Conservation (phyloP, 257 asterid species). For the Petunia axillaris region DNA sequence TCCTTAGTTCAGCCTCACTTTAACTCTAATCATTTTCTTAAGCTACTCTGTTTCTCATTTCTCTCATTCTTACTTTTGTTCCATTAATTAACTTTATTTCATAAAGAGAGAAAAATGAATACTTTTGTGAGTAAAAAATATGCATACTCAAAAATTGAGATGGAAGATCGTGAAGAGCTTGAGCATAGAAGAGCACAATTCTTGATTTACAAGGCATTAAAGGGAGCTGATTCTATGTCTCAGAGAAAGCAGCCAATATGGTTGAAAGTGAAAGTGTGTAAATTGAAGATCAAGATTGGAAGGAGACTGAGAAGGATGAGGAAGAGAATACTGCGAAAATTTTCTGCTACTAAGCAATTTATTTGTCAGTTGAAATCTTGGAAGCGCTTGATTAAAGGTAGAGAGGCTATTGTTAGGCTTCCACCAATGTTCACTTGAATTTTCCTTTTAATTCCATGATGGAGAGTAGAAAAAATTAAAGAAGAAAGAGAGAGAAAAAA, state of each 20-base stretch:
- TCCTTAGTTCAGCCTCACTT: conserved; percentile 24
- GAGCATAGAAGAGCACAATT: conserved; percentile 67
- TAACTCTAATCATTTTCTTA: neutral
- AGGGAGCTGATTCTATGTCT: conserved; percentile 46
- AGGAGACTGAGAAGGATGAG: conserved; percentile 54
- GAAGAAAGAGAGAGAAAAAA: neutral
- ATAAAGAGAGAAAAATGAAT: conserved; percentile 33
- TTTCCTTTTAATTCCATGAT: neutral
- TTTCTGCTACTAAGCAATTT: conserved; percentile 50
- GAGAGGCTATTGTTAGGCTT: conserved; percentile 30
- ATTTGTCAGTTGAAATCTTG: conserved; percentile 49
- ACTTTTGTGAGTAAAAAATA: conserved; percentile 34
- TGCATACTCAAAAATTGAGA: conserved; percentile 56
- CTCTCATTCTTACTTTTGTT: neutral
- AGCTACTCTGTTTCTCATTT: neutral
- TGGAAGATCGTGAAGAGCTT: conserved; percentile 63
- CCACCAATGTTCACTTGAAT: conserved; percentile 26
- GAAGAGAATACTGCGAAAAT: conserved; percentile 45
- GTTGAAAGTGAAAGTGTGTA: conserved; percentile 61
- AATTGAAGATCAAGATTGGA: conserved; percentile 67
- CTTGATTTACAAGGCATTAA: conserved; percentile 69
- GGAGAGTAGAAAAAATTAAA: neutral
- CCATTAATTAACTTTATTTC: neutral
- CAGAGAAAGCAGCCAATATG: conserved; percentile 53
- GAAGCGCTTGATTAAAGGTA: conserved; percentile 50